Base-by-base conservation (phyloP, 169 alveolate genomes). In the Eimeria acervulina region DNA sequence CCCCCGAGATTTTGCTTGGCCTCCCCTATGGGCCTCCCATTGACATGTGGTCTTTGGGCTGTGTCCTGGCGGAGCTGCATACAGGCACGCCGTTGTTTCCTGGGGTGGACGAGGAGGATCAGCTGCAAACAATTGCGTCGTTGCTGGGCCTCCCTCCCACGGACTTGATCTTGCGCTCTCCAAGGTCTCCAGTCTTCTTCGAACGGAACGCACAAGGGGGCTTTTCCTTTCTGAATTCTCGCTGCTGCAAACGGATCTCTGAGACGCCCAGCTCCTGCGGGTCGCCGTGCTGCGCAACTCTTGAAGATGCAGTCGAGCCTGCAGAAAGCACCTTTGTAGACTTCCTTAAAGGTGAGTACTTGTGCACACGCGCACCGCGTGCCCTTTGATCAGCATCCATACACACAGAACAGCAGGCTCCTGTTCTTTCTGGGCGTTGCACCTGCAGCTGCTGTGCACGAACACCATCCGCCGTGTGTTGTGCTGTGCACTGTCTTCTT, bases 41-140 rank as follows among this genome's bases (percentile, higher is more conserved):
- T 17, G 99, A 99, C 97, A 98, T 99, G 83, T 99, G 99, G 99
- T 97, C 99, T 90, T 96, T 99, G 83, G 99, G 99, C 8, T 99
- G 99, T 96, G 98, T 99, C 85, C 96, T 99, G 85, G 99, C 99
- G 52, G 99, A 99, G 96, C 98, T 99, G 31, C 97, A 97, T 95
- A 97, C 98, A 66, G 98, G 98, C 61, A 96, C 96, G 26, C 98
- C 98, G 44, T 96, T 98, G 61, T 98, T 98, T 97, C 99, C 98
- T 78, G 97, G 98, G 42, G 95, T 40, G 15, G 70, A 90, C 44
- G 95, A 90, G 80, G 63, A 44, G 19, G 99, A n/a, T 93, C 97
- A 95, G 97, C 96, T 61, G 99, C 98, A 95, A 80, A 97, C 55
- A 97, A 98, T 95, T 97, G 98, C 38, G 95, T 97, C 80, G 72